Evolutionary conservation across 192 early-diverging fungal species (phyloP).

Genomic region (Gorgonomyces haynaldii): DNA sequence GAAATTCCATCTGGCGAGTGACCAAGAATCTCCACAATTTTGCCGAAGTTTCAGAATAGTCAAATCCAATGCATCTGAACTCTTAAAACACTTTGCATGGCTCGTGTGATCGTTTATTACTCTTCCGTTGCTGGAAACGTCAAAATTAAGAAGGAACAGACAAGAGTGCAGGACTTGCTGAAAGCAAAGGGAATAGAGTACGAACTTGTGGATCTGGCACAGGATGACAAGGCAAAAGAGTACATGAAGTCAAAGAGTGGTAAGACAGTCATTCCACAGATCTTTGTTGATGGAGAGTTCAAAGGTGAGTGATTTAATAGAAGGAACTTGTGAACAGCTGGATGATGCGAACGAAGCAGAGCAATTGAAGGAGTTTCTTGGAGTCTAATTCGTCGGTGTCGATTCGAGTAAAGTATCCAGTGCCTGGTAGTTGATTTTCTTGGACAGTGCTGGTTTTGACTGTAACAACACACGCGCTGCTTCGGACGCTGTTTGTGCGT

Average conservation of each 20-base stretch:
- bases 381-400: neutral
- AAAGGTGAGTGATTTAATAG: slow-evolving; percentile 21
- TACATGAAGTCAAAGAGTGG: slow-evolving; percentile 28
- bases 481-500: slow-evolving; percentile 51
- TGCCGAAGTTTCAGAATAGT: too few species aligned
- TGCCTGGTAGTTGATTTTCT: slow-evolving; percentile 82
- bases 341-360: slow-evolving; percentile 34
- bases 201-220: slow-evolving; percentile 27
- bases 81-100: too few species aligned
- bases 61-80: too few species aligned
- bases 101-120: slow-evolving; percentile 19
- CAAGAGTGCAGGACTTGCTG: slow-evolving; percentile 26
- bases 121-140: slow-evolving; percentile 22
- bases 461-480: slow-evolving; percentile 63
- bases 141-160: slow-evolving; percentile 16
- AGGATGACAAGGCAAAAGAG: slow-evolving; percentile 30
- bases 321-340: slow-evolving; percentile 16
- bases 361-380: slow-evolving; percentile 8
- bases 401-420: slow-evolving; percentile 29
- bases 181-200: slow-evolving; percentile 19
- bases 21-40: too few species aligned
- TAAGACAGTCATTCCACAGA: slow-evolving; percentile 32
- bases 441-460: slow-evolving; percentile 60
- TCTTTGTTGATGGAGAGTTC: slow-evolving; percentile 35
- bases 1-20: too few species aligned